Conservation (phyloP, 2,329 filamentous ascomycete species). For the Alternaria gaisen region DNA sequence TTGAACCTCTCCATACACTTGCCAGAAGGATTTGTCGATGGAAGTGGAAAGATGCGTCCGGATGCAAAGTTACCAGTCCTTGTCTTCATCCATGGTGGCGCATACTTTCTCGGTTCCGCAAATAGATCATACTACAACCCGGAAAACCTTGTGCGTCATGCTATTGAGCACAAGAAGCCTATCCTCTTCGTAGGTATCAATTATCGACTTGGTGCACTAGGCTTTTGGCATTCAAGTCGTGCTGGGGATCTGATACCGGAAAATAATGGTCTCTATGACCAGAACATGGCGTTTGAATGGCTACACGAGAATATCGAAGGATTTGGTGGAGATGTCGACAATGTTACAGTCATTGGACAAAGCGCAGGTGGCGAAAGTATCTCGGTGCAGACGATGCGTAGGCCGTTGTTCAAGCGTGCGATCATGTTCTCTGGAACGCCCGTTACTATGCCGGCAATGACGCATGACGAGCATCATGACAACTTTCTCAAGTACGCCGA, state of each 20-base stretch:
- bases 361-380: constrained; percentile 47
- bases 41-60: constrained; percentile 36
- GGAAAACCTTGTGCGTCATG: constrained; percentile 15
- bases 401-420: constrained; percentile 25
- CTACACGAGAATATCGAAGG: constrained; percentile 43
- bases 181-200: constrained; percentile 21
- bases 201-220: constrained; percentile 39
- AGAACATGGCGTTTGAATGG: constrained; percentile 50
- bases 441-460: constrained; percentile 27
- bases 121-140: constrained; percentile 63
- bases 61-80: constrained; percentile 57
- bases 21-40: constrained; percentile 52
- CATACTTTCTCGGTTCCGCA: constrained; percentile 58
- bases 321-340: constrained; percentile 47
- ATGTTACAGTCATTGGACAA: constrained; percentile 9
- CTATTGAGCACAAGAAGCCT: constrained; percentile 12
- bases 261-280: constrained; percentile 45
- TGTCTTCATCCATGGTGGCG: constrained; percentile 64
- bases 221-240: constrained; percentile 54
- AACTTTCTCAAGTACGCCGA: constrained; percentile 20
- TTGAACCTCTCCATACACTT: constrained; percentile 53
- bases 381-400: constrained; percentile 18
- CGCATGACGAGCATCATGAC: constrained; percentile 16
- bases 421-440: constrained; percentile 24
- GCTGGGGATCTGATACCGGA: constrained; percentile 41